Evolutionary conservation across 495 filamentous ascomycete genomes (phyloP).

Genomic region (Annulohypoxylon moriforme): DNA sequence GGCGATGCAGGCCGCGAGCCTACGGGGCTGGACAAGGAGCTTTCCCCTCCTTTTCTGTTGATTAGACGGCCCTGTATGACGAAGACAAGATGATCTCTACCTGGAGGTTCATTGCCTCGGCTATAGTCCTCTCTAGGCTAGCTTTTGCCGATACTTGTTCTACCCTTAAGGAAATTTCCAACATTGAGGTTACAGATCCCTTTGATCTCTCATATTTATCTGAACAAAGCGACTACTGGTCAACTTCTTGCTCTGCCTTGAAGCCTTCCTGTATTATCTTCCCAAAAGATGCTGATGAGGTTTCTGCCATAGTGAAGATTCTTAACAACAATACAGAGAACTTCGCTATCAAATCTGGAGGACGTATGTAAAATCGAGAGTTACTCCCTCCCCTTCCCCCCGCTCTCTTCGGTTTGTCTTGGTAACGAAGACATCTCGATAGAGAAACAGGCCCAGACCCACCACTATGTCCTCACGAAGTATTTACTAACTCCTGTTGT

Average conservation of each 20-base stretch:
- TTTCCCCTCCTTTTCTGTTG: not conserved
- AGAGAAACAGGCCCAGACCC: no score
- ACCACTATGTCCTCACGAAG: no score
- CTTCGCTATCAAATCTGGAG: conserved; percentile 65
- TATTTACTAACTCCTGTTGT: no score
- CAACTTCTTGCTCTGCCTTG: conserved; percentile 55
- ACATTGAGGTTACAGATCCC: conserved; percentile 49
- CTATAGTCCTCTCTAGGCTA: conserved; percentile 27
- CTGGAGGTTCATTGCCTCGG: conserved; percentile 26
- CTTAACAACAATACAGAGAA: conserved; percentile 52
- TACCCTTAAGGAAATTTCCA: conserved; percentile 44
- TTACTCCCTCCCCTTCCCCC: no score
- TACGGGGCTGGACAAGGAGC: not conserved
- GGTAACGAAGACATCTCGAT: no score
- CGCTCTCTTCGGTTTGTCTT: no score
- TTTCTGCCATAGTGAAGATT: conserved; percentile 48
- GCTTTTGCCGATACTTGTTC: conserved; percentile 51
- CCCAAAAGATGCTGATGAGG: conserved; percentile 54
- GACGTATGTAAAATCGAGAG: no score
- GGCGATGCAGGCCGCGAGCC: not conserved
- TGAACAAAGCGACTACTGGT: conserved; percentile 62
- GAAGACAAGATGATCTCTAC: conserved; percentile 32
- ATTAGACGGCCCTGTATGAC: not conserved
- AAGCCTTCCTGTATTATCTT: conserved; percentile 60
- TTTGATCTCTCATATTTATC: conserved; percentile 47